phyloP scores from a whole-genome alignment of 306 rosid species.

The Cicer arietinum region DNA sequence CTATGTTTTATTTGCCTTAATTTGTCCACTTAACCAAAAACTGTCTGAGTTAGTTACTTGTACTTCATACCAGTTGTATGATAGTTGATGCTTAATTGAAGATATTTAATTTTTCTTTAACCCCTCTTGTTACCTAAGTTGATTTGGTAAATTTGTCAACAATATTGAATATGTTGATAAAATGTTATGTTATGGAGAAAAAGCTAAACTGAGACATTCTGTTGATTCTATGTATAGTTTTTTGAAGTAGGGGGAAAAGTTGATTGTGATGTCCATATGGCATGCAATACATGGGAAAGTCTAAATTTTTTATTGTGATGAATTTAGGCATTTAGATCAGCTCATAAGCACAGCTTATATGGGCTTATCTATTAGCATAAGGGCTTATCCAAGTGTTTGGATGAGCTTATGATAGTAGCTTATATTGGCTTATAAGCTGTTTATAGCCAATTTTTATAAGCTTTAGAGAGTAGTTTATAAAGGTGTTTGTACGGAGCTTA shows the following conservation, averaged over 20 bases:
- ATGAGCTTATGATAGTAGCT: not conserved
- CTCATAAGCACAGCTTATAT: not conserved
- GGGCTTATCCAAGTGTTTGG: not conserved
- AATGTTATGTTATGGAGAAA: conserved; percentile 15
- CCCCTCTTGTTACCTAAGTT: conserved; percentile 17
- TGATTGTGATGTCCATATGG: not conserved
- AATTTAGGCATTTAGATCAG: not conserved
- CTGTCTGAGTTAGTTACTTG: conserved; percentile 13
- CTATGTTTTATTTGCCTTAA: conserved; percentile 27
- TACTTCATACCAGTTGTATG: conserved; percentile 17
- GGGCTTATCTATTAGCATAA: not conserved
- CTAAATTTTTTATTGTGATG: not conserved
- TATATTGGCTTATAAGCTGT: not conserved
- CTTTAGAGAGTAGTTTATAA: not conserved
- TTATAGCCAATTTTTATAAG: not conserved
- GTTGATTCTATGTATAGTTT: conserved; percentile 7
- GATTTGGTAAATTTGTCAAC: conserved; percentile 6
- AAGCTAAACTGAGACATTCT: conserved; percentile 14
- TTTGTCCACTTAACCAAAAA: not conserved
- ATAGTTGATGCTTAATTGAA: conserved; percentile 23
- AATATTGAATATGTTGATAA: conserved; percentile 21
- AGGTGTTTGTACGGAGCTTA: not conserved
- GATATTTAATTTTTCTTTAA: conserved; percentile 18
- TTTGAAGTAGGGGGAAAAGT: not conserved
- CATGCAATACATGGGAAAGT: not conserved